Evolutionary conservation across 2,329 filamentous ascomycete species (phyloP), one percentile per base, ranked within the genome.

Genomic region (Aspergillus terreus): DNA sequence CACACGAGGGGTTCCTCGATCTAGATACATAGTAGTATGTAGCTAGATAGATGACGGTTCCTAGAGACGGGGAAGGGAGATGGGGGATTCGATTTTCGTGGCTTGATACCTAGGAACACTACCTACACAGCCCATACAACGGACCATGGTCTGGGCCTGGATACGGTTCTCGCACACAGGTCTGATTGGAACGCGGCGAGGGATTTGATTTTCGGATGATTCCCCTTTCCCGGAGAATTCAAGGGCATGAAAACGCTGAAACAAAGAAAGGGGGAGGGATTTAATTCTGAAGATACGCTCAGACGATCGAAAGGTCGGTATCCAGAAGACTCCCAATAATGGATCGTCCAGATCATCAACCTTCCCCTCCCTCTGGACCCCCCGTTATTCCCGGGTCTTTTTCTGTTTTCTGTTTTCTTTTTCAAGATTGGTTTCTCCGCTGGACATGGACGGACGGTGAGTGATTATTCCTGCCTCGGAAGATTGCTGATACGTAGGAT

Each of bases 251-350:
- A 38, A n/a, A 38, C 46, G 25, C 36, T 6, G 40, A 33, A 21
- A 35, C 42, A 32, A 25, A 44, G 47, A 45, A 38, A 44, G 45
- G 49, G 49, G 49, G 49, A 51, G 49, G 44, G 45, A 51, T 35
- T 51, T 47, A 44, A 38, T n/a, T 14, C 14, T 38, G 33, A 11
- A 11, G 9, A 19, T 23, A 19, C 35, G n/a, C 17, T 36, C 19
- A 38, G n/a, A 23, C 25, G 25, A n/a, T 21, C 10, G 27, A 30
- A 30, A 23, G 23, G 23, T 23, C 7, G 27, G 27, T 30, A 30
- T 19, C n/a, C 15, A 30, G 12, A n/a, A 12, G 19, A 21, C 23
- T 44, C 27, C 30, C 12, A 25, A 33, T 35, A 45, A 45, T 32
- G 15, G 44, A 45, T 30, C 35, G 35, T n/a, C 35, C 35, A 38